Evolutionary conservation across 2,329 filamentous ascomycete genomes (phyloP), one percentile per base, ranked within the genome.

Genomic region (Aspergillus viridinutans): DNA sequence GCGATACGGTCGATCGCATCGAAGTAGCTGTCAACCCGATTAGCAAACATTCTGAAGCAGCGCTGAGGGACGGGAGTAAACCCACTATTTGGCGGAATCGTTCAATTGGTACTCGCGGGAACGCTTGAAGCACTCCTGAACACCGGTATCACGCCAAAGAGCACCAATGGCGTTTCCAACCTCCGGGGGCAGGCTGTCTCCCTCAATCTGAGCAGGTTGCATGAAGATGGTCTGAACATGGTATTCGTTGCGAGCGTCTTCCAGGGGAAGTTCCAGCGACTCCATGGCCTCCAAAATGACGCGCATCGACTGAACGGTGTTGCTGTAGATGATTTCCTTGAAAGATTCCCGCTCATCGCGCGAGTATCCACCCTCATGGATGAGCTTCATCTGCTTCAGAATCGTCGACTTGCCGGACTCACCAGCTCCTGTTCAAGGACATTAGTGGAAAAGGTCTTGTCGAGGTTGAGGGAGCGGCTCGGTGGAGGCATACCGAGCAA

Each of bases 221-320:
- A 96, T 96, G 83, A 97, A 97, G 76, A 97, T 95, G 71, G 92
- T 96, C 81, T 97, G 92, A 56, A 97, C 92, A 74, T 97, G 92
- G 79, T 96, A 96, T 78, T 97, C 92, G 82, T 93, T 91, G 70
- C 90, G 87, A 74, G 90, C 89, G 73, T 96, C 92, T 74, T 94
- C 90, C 54, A 97, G 85, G 25, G 92, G 92, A 23, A 97, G 82
- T 76, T 87, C 85, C 50, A 87, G 77, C 59, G 84, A 86, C 71
- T 87, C 85, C 74, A 88, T 88, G 26, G 85, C 85, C 72, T 88
- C 85, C 61, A 88, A 77, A 61, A 88, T 88, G 66, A 88, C 85
- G 67, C 85, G 84, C 85, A 88, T 87, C 52, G 84, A 87, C 72
- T 87, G 85, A 47, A 87, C 85, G 7, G 85, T 87, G 76, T 88